A percentile compares a stretch with the other conserved stretches of the same genome.
These are phyloP conservation scores for Akanthomyces uredinophilus DNA, from an alignment of 2,329 filamentous ascomycete genomes.

Conservation along the genomic window DNA sequence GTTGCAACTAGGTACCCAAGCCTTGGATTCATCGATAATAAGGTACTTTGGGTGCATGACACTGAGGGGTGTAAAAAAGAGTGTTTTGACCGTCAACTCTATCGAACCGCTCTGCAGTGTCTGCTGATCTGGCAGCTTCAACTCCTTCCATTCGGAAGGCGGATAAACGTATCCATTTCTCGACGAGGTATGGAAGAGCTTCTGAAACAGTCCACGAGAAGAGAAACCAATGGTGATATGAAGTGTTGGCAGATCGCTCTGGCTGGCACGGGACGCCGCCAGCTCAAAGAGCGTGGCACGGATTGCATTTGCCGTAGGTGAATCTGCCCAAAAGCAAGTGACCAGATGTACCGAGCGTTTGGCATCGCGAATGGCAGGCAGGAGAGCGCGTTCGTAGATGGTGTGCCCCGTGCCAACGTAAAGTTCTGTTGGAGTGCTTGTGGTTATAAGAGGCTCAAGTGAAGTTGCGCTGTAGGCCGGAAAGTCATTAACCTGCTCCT, in stretches of 20 bases:
- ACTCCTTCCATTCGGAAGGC: conserved; percentile 52
- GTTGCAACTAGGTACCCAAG: conserved; percentile 74
- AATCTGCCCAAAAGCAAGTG: conserved; percentile 77
- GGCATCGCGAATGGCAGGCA: conserved; percentile 57
- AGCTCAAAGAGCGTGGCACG: conserved; percentile 53
- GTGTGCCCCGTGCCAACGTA: conserved; percentile 53
- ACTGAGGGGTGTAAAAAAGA: conserved; percentile 75
- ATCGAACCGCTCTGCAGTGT: conserved; percentile 52
- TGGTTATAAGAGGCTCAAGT: conserved; percentile 42
- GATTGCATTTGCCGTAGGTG: conserved; percentile 54
- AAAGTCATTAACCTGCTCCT: conserved; percentile 37
- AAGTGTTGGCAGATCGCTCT: conserved; percentile 33
- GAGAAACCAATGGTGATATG: conserved; percentile 73
- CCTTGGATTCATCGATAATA: conserved; percentile 61
- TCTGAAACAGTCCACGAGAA: conserved; percentile 66
- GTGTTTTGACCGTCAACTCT: conserved; percentile 65
- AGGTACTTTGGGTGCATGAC: conserved; percentile 88
- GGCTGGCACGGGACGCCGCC: conserved; percentile 38
- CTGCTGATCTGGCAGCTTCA: conserved; percentile 58
- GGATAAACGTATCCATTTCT: conserved; percentile 57
- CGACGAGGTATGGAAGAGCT: conserved; percentile 66
- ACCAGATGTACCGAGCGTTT: conserved; percentile 66
- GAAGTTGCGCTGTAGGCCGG: conserved; percentile 43
- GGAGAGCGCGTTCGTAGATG: conserved; percentile 49
- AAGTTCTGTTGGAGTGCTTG: conserved; percentile 43